These are phyloP conservation scores for Lepiota brunneoincarnata DNA, from an alignment of 768 basidiomycete species.

Conservation along the genomic window DNA sequence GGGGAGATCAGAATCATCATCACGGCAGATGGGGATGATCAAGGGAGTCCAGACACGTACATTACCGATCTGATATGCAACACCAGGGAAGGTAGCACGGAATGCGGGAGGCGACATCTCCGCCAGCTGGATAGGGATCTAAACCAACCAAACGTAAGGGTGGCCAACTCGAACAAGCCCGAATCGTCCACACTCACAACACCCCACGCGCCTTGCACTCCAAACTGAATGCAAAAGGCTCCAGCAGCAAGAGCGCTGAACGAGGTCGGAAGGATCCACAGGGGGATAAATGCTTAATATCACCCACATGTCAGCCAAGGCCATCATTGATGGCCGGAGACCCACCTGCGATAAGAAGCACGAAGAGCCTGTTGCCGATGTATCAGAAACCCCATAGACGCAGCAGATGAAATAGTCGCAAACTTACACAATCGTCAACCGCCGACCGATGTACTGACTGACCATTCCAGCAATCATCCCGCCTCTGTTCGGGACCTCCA, in stretches of 20 bases:
- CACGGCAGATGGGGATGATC: neutral
- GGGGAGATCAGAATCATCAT: neutral
- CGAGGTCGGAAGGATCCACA: slow-evolving; percentile 78
- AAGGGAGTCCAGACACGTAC: slow-evolving; percentile 28
- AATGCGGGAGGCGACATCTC: slow-evolving; percentile 89
- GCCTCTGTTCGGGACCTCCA: slow-evolving; percentile 36
- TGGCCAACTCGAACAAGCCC: too few species aligned
- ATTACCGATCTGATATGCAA: slow-evolving; percentile 83
- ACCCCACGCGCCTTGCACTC: slow-evolving; percentile 91
- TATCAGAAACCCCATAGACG: neutral
- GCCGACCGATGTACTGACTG: slow-evolving; percentile 77
- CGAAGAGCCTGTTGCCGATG: slow-evolving; percentile 39
- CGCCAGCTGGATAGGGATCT: slow-evolving; percentile 73
- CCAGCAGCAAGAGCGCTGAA: slow-evolving; percentile 76
- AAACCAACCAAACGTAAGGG: slow-evolving; percentile 25
- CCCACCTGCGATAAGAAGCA: slow-evolving; percentile 50
- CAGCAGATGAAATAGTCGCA: neutral
- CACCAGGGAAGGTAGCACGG: slow-evolving; percentile 84
- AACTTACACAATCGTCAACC: slow-evolving; percentile 73
- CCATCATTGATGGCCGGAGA: neutral
- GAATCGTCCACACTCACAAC: slow-evolving; percentile 72
- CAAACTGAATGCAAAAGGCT: slow-evolving; percentile 85
- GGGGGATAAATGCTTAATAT: slow-evolving; percentile 57
- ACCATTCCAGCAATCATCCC: slow-evolving; percentile 69
- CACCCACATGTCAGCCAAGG: neutral